Percentiles rank a stretch among this genome's conserved stretches.
phyloP scores from a whole-genome alignment of 1,284 basidiomycete species.

The Prillingera fragicola region DNA sequence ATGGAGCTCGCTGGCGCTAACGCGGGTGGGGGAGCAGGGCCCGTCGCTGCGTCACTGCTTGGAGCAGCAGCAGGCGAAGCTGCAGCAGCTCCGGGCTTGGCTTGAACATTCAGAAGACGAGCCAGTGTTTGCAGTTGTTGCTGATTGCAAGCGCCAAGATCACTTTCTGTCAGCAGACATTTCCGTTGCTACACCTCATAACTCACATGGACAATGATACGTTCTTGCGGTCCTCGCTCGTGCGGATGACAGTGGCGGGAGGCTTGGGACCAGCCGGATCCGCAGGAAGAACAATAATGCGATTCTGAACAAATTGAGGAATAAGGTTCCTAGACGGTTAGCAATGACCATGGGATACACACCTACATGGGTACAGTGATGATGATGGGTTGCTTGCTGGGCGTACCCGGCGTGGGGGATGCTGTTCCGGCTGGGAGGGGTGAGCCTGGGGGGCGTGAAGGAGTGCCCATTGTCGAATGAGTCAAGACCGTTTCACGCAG shows the following conservation, averaged over 20 bases:
- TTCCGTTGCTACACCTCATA: neutral
- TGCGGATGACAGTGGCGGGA: constrained; percentile 26
- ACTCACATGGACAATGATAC: constrained; percentile 35
- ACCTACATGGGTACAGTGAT: constrained; percentile 18
- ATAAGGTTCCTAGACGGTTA: constrained; percentile 4
- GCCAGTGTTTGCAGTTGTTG: constrained; percentile 29
- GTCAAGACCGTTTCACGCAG: constrained; percentile 1
- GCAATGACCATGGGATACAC: neutral
- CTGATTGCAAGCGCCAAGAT: constrained; percentile 26
- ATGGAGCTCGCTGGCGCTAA: too few relatives aligned
- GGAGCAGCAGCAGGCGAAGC: neutral
- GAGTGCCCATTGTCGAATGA: constrained; percentile 1
- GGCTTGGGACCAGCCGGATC: constrained; percentile 22
- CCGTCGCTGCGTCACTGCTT: neutral
- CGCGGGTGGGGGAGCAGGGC: too few relatives aligned
- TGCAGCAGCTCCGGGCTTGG: constrained; percentile 1
- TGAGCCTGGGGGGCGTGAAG: neutral
- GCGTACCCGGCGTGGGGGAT: neutral
- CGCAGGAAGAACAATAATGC: constrained; percentile 19
- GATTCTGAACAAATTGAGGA: constrained; percentile 10
- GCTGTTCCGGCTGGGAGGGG: neutral
- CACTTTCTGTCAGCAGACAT: constrained; percentile 11
- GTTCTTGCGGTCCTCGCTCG: constrained; percentile 33
- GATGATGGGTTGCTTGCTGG: constrained; percentile 8
- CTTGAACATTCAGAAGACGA: constrained; percentile 30